phyloP scores from a whole-genome alignment of 163 green algal genomes.

The Picocystis sp. region DNA sequence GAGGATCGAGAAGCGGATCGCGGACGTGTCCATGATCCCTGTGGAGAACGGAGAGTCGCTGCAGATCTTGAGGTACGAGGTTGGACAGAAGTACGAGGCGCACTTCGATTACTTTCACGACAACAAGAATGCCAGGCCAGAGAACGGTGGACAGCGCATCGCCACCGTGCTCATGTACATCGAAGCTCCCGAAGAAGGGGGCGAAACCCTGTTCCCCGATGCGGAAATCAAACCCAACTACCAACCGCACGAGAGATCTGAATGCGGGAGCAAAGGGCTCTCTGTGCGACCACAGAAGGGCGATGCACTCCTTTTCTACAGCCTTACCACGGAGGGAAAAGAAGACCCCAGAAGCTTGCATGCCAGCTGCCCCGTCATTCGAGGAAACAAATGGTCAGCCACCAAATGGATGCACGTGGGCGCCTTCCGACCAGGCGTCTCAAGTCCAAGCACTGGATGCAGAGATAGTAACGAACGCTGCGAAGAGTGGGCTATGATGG shows the following conservation, averaged over 20 bases:
- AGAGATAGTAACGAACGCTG: too few species aligned
- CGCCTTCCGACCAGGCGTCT: background rate
- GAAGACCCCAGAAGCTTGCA: constrained; percentile 43
- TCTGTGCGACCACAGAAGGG: constrained; percentile 46
- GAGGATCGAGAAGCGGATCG: constrained; percentile 39
- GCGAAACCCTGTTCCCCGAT: constrained; percentile 41
- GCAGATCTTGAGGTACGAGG: constrained; percentile 38
- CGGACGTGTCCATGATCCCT: constrained; percentile 37
- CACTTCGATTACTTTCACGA: constrained; percentile 35
- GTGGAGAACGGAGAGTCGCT: constrained; percentile 48
- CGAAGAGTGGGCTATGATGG: too few species aligned
- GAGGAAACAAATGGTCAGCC: constrained; percentile 58
- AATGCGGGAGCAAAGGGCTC: constrained; percentile 47
- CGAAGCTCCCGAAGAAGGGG: constrained; percentile 21
- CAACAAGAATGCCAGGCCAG: constrained; percentile 15
- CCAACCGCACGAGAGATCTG: constrained; percentile 10
- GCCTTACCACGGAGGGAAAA: constrained; percentile 21
- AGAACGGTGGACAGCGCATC: constrained; percentile 23
- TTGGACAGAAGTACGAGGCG: constrained; percentile 33
- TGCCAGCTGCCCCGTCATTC: constrained; percentile 48
- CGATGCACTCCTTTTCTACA: constrained; percentile 53
- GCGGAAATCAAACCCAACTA: constrained; percentile 13
- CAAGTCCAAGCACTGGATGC: too few species aligned
- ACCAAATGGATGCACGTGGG: constrained; percentile 69
- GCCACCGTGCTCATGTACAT: constrained; percentile 31